Percentiles rank a stretch among this genome's conserved stretches.
Evolutionary conservation across 495 filamentous ascomycete genomes (phyloP).

Genomic region (Astrothelium macrocarpum): DNA sequence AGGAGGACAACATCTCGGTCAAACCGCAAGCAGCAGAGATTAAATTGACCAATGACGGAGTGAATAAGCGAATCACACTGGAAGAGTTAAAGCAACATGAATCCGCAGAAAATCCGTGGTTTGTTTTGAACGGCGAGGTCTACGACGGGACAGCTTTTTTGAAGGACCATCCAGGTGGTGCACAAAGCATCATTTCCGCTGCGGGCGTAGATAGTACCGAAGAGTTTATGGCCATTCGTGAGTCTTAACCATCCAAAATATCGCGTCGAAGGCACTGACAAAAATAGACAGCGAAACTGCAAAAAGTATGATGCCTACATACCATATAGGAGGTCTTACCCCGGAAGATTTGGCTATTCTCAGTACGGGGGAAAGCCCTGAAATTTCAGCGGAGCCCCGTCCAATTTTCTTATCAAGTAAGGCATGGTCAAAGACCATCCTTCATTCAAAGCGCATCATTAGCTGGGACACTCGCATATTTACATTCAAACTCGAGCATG

Average conservation of each 20-base stretch:
- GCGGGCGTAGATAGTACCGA: constrained; percentile 83
- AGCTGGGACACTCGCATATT: constrained; percentile 82
- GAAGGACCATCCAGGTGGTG: constrained; percentile 81
- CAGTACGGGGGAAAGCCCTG: constrained; percentile 26
- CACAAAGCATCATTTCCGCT: constrained; percentile 73
- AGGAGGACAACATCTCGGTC: constrained; percentile 37
- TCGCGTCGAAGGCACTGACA: constrained; percentile 3
- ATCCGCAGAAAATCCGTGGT: constrained; percentile 66
- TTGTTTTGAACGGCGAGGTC: constrained; percentile 84
- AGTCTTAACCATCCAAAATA: constrained; percentile 28
- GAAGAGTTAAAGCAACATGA: constrained; percentile 67
- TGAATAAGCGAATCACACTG: constrained; percentile 54
- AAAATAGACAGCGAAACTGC: constrained; percentile 76
- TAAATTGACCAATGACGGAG: constrained; percentile 66
- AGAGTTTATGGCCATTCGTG: constrained; percentile 92
- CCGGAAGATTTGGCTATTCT: constrained; percentile 47
- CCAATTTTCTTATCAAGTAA: constrained; percentile 61
- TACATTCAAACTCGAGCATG: constrained; percentile 67
- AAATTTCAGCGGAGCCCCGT: constrained; percentile 34
- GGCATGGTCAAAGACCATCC: constrained; percentile 58
- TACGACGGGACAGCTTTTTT: constrained; percentile 84
- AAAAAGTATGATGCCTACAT: constrained; percentile 80
- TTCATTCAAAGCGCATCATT: constrained; percentile 54
- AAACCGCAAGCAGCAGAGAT: constrained; percentile 50
- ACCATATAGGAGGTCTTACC: constrained; percentile 76